These are phyloP conservation scores for Neobulgaria alba DNA, from an alignment of 2,329 filamentous ascomycete species.

Conservation along the genomic window DNA sequence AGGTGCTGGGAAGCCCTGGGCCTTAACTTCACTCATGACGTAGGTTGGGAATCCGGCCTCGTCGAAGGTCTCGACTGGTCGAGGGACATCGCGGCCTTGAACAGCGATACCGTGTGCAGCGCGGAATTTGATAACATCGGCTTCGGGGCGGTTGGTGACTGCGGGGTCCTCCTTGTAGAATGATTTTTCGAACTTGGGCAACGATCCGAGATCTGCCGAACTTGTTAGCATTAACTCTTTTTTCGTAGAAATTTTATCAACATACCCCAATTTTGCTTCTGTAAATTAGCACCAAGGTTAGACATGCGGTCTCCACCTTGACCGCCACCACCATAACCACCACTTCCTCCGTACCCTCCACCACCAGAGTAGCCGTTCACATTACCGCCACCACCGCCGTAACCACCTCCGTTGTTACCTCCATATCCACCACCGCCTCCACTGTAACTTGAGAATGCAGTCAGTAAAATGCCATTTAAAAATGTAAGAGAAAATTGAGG, in stretches of 20 bases:
- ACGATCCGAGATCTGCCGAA: conserved; percentile 55
- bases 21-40: conserved; percentile 98
- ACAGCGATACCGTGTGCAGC: conserved; percentile 77
- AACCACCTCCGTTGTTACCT: conserved; percentile 32
- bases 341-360: conserved; percentile 33
- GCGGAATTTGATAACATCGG: conserved; percentile 84
- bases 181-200: conserved; percentile 98
- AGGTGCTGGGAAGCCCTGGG: conserved; percentile 86
- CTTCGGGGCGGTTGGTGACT: conserved; percentile 63
- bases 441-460: conserved; percentile 30
- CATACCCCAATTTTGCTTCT: conserved; percentile 84
- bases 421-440: conserved; percentile 38
- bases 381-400: conserved; percentile 26
- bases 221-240: conserved; percentile 6
- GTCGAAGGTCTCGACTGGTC: conserved; percentile 93
- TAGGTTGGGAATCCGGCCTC: conserved; percentile 96
- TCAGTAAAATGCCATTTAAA: conserved; percentile 29
- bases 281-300: conserved; percentile 77
- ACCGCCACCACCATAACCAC: conserved; percentile 40
- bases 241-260: conserved; percentile 6
- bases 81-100: conserved; percentile 71
- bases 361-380: conserved; percentile 28
- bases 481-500: conserved; percentile 9
- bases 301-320: conserved; percentile 90
- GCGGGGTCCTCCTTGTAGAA: conserved; percentile 95